Base-by-base conservation (phyloP, 192 early-diverging fungal species). In the Lobosporangium transversale region DNA sequence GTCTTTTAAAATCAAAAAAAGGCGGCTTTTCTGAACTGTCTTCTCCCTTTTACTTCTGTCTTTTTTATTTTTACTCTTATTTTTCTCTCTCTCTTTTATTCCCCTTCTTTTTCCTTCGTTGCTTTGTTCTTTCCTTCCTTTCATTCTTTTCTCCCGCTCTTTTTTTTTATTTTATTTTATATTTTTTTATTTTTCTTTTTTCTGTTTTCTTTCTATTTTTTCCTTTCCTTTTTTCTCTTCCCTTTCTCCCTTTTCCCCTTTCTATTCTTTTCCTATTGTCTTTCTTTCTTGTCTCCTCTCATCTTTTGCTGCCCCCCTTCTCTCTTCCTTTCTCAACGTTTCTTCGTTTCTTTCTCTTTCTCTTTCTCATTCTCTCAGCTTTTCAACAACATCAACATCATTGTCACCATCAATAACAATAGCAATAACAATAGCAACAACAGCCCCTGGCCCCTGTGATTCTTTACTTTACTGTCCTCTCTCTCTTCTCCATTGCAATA, bases 181-280 rank as follows among this genome's bases (percentile, higher is more conserved):
- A 60, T 54, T 49, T 56, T 51, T 3, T 33, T 78, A 18, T 42
- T 67, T 42, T 63, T 17, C 59, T 66, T 21, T 24, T 43, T 17
- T 52, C 44, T 23, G 15, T 40, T 18, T 14, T 5, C 30, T 26
- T 42, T 40, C 18, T 6, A 50, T 32, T 1, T 35, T 36, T 53
- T 48, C 40, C 26, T 2, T 45, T 27, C 12, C 21, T 24, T 12
- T 24, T 2, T 30, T 31, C 40, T n/a, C 26, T 42, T 30, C 42
- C 15, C 29, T 53, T 21, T 17, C 27, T 52, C 50, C 29, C 17
- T 29, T 23, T 29, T 20, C 51, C 15, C 49, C 17, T 61, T 31
- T 32, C 58, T 62, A 31, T 18, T 21, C 18, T 2, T 42, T n/a
- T n/a, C n/a, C n/a, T n/a, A n/a, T n/a, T n/a, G n/a, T n/a, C n/a